These are phyloP conservation scores for Paraconiothyrium brasiliense DNA, from an alignment of 2,329 filamentous ascomycete species.

Conservation along the genomic window DNA sequence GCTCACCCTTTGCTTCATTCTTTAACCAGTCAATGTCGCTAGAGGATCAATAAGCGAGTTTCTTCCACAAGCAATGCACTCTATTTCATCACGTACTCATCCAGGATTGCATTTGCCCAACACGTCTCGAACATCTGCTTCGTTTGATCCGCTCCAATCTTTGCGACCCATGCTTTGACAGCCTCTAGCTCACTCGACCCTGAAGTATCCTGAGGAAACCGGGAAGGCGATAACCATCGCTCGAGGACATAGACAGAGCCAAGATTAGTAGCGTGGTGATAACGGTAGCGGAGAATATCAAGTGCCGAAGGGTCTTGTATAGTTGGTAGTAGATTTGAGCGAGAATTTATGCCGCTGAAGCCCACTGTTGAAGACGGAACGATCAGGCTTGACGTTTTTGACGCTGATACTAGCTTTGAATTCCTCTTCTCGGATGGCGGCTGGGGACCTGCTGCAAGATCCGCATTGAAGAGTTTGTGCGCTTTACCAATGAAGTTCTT, in stretches of 20 bases:
- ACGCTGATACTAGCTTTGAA: background rate
- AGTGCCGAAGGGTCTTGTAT: constrained; percentile 51
- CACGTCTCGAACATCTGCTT: constrained; percentile 62
- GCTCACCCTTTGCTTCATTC: constrained; percentile 59
- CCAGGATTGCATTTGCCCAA: constrained; percentile 61
- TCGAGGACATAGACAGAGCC: constrained; percentile 69
- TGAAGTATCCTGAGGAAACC: constrained; percentile 56
- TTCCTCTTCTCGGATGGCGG: constrained; percentile 2
- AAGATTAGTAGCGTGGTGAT: constrained; percentile 68
- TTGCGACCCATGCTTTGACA: constrained; percentile 58
- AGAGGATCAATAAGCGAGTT: background rate
- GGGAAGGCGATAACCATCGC: constrained; percentile 63
- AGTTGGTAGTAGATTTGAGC: constrained; percentile 27
- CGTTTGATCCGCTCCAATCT: constrained; percentile 59
- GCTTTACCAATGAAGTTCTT: constrained; percentile 15
- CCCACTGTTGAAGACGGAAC: constrained; percentile 9
- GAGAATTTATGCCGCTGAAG: constrained; percentile 5
- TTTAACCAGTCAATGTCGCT: constrained; percentile 63
- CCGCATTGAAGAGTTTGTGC: constrained; percentile 13
- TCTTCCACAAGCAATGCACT: background rate
- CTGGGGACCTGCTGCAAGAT: background rate
- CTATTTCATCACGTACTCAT: constrained; percentile 35
- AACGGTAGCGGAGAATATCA: constrained; percentile 64
- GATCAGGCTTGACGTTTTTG: background rate
- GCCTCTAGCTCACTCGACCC: constrained; percentile 63